A percentile compares a stretch with the other conserved stretches of the same genome.
Conservation (phyloP, 176 grass and related monocot genomes). For the Eragrostis curvula region DNA sequence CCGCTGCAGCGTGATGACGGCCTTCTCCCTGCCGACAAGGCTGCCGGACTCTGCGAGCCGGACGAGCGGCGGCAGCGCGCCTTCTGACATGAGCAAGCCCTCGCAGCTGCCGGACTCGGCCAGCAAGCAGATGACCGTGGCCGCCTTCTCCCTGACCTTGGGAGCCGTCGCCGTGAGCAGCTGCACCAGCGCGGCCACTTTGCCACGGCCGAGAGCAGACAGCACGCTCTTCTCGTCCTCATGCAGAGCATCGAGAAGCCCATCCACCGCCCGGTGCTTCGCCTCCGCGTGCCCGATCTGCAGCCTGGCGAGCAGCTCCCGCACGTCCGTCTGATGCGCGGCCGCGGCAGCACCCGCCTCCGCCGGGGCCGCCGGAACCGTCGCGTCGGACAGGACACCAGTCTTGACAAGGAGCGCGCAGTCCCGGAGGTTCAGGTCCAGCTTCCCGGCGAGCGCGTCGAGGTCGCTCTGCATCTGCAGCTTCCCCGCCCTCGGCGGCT, state of each 20-base stretch:
- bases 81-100: constrained; percentile 74
- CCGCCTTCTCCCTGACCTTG: constrained; percentile 85
- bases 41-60: constrained; percentile 78
- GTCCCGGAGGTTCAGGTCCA: constrained; percentile 91
- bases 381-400: constrained; percentile 70
- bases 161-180: constrained; percentile 74
- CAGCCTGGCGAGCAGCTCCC: constrained; percentile 84
- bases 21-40: constrained; percentile 86
- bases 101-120: constrained; percentile 83
- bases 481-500: constrained; percentile 54
- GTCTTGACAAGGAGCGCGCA: constrained; percentile 92
- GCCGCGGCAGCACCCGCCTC: constrained; percentile 4
- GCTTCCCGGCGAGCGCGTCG: constrained; percentile 80
- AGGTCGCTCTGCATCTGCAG: constrained; percentile 97
- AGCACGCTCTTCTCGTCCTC: constrained; percentile 94
- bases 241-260: constrained; percentile 67
- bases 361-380: constrained; percentile 29
- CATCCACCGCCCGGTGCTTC: constrained; percentile 81
- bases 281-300: constrained; percentile 95
- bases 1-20: constrained; percentile 83
- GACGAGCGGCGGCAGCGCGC: constrained; percentile 78
- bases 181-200: constrained; percentile 82
- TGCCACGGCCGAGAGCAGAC: constrained; percentile 73
- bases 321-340: constrained; percentile 58
- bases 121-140: constrained; percentile 71